A percentile compares a stretch with the other conserved stretches of the same genome.
These are phyloP conservation scores for Vigna hirtella DNA, from an alignment of 306 rosid species.

Conservation along the genomic window DNA sequence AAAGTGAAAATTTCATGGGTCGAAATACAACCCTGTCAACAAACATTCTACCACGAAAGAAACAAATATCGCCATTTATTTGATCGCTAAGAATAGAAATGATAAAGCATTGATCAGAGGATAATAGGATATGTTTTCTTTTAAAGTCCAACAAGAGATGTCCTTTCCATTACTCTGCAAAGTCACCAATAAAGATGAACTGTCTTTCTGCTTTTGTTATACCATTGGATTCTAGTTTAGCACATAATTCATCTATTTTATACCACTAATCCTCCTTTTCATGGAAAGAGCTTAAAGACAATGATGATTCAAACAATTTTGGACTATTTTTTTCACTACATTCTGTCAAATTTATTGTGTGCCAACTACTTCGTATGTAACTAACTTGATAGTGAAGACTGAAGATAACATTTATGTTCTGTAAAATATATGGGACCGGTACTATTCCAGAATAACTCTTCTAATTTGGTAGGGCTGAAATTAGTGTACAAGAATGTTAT, in stretches of 20 bases:
- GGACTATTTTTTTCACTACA: not conserved
- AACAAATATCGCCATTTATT: conserved; percentile 21
- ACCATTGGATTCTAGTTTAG: conserved; percentile 22
- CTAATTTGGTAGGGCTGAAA: not conserved
- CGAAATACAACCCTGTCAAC: not conserved
- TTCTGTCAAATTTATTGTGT: conserved; percentile 40
- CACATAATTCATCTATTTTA: not conserved
- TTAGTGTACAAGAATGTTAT: conserved; percentile 27
- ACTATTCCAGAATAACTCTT: not conserved
- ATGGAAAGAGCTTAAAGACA: not conserved
- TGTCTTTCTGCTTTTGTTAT: conserved; percentile 18
- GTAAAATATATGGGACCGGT: conserved; percentile 36
- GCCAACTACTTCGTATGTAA: conserved; percentile 38
- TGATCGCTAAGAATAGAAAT: conserved; percentile 20
- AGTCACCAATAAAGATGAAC: conserved; percentile 31
- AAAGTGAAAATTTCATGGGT: not conserved
- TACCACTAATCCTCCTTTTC: conserved; percentile 14
- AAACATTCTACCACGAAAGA: not conserved
- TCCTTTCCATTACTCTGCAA: conserved; percentile 11
- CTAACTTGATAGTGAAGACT: conserved; percentile 2
- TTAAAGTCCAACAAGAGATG: conserved; percentile 25
- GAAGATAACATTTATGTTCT: conserved; percentile 38
- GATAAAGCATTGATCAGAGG: conserved; percentile 3
- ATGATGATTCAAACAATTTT: not conserved
- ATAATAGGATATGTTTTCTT: conserved; percentile 28